These are phyloP conservation scores for Aspergillus sp. DNA, from an alignment of 2,329 filamentous ascomycete species.

Conservation along the genomic window DNA sequence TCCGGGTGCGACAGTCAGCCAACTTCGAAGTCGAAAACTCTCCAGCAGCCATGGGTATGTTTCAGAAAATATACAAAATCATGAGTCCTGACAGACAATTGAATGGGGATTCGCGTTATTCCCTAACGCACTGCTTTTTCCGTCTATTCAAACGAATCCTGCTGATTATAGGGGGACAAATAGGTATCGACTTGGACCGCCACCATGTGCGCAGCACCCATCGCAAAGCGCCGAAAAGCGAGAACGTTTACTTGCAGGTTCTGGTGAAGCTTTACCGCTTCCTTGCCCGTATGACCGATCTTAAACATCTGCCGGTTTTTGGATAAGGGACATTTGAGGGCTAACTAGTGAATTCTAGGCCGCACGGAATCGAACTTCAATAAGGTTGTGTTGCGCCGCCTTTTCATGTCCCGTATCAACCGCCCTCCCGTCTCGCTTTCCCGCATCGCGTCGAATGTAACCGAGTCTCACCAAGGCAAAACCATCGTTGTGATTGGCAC, in stretches of 20 bases:
- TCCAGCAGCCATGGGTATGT: slow-evolving; percentile 48
- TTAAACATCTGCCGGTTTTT: slow-evolving; percentile 8
- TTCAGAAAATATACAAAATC: not conserved
- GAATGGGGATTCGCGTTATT: not conserved
- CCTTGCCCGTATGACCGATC: slow-evolving; percentile 69
- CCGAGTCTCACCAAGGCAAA: slow-evolving; percentile 63
- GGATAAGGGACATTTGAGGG: not conserved
- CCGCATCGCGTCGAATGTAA: slow-evolving; percentile 71
- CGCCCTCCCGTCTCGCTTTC: slow-evolving; percentile 92
- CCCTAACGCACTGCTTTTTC: not conserved
- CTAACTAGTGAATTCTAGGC: slow-evolving; percentile 54
- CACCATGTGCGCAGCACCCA: slow-evolving; percentile 68
- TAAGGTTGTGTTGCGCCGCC: slow-evolving; percentile 94
- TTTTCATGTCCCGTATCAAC: slow-evolving; percentile 99
- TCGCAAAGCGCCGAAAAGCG: slow-evolving; percentile 94
- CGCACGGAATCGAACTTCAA: slow-evolving; percentile 98
- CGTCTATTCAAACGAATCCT: not conserved
- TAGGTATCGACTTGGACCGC: slow-evolving; percentile 59
- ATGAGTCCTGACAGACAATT: not conserved
- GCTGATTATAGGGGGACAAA: slow-evolving; percentile 18
- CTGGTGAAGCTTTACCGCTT: slow-evolving; percentile 98
- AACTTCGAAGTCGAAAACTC: slow-evolving; percentile 40
- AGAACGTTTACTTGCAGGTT: slow-evolving; percentile 96
- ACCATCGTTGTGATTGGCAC: slow-evolving; percentile 93
- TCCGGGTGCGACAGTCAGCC: slow-evolving; percentile 42